Conservation (phyloP, 192 early-diverging fungal species). For the Phlyctochytrium arcticum region DNA sequence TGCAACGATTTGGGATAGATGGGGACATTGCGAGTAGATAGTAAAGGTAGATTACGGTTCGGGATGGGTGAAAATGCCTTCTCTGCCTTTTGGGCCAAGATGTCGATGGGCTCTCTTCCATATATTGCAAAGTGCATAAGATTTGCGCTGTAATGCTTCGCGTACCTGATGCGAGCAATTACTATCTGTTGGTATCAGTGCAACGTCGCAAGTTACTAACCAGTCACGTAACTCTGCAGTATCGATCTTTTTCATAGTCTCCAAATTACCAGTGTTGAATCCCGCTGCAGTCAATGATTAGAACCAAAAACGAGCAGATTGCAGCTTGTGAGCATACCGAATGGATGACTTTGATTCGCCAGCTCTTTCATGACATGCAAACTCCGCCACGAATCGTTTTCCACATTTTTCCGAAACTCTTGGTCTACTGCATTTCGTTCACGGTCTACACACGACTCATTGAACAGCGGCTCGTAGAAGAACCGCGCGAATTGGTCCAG, state of each 20-base stretch:
- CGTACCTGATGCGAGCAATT: too few species aligned
- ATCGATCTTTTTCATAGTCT: slow-evolving; percentile 41
- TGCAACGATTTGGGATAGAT: slow-evolving; percentile 18
- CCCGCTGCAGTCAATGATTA: neutral
- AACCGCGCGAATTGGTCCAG: slow-evolving; percentile 41
- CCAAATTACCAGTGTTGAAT: slow-evolving; percentile 47
- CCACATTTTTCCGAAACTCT: slow-evolving; percentile 39
- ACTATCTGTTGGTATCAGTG: neutral
- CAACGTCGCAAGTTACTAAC: slow-evolving; percentile 16
- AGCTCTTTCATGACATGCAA: slow-evolving; percentile 38
- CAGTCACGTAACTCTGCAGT: slow-evolving; percentile 25
- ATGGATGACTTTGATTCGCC: slow-evolving; percentile 32
- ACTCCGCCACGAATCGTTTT: slow-evolving; percentile 32
- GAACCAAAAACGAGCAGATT: neutral
- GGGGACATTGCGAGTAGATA: neutral
- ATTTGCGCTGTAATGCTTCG: slow-evolving; percentile 31
- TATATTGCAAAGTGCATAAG: slow-evolving; percentile 36
- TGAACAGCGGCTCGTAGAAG: slow-evolving; percentile 45
- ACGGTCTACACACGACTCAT: slow-evolving; percentile 35
- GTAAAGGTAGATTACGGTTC: neutral
- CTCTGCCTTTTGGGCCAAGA: slow-evolving; percentile 17
- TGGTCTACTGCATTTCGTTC: slow-evolving; percentile 45
- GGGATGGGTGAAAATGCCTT: slow-evolving; percentile 8
- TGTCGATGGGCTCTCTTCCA: slow-evolving; percentile 19
- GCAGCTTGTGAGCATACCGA: neutral